A percentile compares a stretch with the other conserved stretches of the same genome.
Conservation (phyloP, 176 grass and related monocot species). For the Phyllostachys edulis region DNA sequence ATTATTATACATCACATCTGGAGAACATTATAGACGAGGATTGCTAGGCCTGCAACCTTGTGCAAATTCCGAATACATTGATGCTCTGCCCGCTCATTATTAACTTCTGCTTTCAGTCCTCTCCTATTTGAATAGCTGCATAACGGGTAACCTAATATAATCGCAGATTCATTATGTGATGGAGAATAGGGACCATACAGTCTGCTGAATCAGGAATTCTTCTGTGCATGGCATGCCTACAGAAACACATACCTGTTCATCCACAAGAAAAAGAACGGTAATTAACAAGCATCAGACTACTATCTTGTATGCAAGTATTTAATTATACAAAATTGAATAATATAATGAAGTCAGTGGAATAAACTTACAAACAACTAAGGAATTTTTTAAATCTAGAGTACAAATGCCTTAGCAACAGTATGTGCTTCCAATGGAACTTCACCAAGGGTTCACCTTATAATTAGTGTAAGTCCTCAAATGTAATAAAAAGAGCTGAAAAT, state of each 20-base stretch:
- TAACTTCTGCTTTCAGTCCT: constrained; percentile 11
- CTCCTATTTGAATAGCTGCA: neutral
- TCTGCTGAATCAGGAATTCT: neutral
- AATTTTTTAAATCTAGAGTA: neutral
- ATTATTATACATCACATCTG: constrained; percentile 15
- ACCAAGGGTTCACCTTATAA: neutral
- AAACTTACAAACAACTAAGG: neutral
- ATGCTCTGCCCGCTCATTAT: constrained; percentile 19
- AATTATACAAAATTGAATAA: neutral
- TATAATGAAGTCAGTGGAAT: neutral
- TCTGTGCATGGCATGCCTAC: constrained; percentile 5
- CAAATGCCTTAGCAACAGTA: neutral
- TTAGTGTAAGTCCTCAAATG: neutral
- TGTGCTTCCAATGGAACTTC: neutral
- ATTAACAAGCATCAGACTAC: neutral
- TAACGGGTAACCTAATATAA: neutral
- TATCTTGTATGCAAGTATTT: neutral
- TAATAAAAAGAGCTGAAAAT: neutral
- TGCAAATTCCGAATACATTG: neutral
- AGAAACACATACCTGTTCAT: constrained; percentile 1
- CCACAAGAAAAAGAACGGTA: neutral
- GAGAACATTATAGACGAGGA: neutral
- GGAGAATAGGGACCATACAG: neutral
- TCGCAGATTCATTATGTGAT: constrained; percentile 9
- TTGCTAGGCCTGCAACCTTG: neutral